Percentiles rank a stretch among this genome's conserved stretches.
phyloP scores from a whole-genome alignment of 176 grass and related monocot species.

The Paspalum vaginatum region DNA sequence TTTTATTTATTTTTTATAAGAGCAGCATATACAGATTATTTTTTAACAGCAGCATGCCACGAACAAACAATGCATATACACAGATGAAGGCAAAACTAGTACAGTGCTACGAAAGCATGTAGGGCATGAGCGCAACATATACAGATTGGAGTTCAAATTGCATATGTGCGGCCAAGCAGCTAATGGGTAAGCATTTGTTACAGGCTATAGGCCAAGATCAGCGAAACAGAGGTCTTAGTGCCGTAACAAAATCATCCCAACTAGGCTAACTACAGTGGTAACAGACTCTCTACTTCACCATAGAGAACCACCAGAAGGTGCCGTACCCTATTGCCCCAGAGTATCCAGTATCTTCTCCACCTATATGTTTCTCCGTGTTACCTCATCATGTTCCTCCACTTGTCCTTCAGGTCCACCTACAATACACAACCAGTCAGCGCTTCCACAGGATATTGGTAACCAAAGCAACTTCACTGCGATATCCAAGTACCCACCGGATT shows the following conservation, averaged over 20 bases:
- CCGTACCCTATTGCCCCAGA: too few relatives aligned
- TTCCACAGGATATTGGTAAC: conserved; percentile 1
- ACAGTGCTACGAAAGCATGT: too few relatives aligned
- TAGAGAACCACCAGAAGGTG: background rate
- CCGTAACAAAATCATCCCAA: background rate
- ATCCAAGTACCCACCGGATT: conserved; percentile 47
- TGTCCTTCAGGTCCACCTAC: conserved; percentile 87
- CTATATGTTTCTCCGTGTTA: conserved; percentile 21
- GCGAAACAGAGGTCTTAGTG: background rate
- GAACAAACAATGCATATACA: too few relatives aligned
- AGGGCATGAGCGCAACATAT: too few relatives aligned
- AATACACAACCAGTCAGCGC: background rate
- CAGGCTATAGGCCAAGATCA: background rate
- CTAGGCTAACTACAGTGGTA: background rate
- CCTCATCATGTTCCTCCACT: conserved; percentile 86
- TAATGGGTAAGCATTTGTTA: background rate
- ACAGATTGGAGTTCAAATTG: too few relatives aligned
- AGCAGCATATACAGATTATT: too few relatives aligned
- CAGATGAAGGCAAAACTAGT: too few relatives aligned
- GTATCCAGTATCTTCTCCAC: background rate
- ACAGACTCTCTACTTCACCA: conserved; percentile 2
- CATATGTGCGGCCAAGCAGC: too few relatives aligned
- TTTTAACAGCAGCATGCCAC: too few relatives aligned
- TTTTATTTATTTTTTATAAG: too few relatives aligned
- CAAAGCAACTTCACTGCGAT: background rate